Evolutionary conservation across 805 yeast species (phyloP).

Genomic region (Wickerhamiella azyma): DNA sequence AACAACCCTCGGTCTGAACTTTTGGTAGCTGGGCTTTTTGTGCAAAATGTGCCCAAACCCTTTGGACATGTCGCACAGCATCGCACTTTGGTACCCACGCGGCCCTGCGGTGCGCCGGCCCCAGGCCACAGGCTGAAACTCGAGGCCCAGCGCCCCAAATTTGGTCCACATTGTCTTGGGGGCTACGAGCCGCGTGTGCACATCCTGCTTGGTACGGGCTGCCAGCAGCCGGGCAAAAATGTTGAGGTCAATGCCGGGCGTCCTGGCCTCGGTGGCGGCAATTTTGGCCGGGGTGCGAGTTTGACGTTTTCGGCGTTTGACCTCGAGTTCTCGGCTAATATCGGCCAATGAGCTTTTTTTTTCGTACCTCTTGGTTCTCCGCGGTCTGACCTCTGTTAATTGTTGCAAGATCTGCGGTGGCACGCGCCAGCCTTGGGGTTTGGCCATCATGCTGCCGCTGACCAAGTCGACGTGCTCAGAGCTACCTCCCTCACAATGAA

Average conservation of each 20-base stretch:
- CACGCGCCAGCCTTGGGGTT: background rate
- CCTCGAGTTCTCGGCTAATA: background rate
- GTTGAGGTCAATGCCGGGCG: constrained; percentile 1
- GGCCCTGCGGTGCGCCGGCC: background rate
- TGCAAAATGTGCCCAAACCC: background rate
- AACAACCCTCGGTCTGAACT: background rate
- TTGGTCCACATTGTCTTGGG: constrained; percentile 4
- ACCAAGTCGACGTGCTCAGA: background rate
- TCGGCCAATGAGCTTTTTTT: background rate
- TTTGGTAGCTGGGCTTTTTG: background rate
- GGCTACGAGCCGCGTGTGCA: background rate
- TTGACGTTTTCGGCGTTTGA: background rate
- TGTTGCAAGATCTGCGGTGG: background rate
- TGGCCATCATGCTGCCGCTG: background rate
- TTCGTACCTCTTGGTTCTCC: background rate
- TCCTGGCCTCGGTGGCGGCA: background rate
- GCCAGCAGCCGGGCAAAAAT: constrained; percentile 6
- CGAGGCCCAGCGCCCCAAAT: background rate
- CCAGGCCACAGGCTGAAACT: background rate
- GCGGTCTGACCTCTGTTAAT: background rate
- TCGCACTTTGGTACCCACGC: constrained; percentile 1
- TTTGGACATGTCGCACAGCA: background rate
- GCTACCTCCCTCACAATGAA: background rate
- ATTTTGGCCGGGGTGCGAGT: background rate
- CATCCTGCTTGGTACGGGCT: constrained; percentile 6